Percentiles rank a stretch among this genome's conserved stretches.
Conservation (phyloP, 2,329 filamentous ascomycete genomes). For the Trichoderma atrobrunneum region DNA sequence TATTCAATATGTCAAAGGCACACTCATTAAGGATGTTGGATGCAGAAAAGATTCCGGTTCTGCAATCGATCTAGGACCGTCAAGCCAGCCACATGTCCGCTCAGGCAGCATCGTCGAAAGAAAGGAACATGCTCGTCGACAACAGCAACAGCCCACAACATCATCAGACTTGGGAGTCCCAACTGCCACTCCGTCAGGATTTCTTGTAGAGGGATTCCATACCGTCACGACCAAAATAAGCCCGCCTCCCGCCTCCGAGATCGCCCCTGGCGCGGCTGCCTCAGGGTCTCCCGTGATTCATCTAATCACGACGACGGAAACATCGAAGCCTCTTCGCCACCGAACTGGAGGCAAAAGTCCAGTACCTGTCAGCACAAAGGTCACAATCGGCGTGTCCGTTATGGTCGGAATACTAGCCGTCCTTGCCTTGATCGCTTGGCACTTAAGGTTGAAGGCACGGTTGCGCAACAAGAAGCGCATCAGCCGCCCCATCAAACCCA, state of each 20-base stretch:
- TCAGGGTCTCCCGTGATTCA: conserved; percentile 20
- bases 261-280: too few relatives aligned
- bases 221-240: not conserved
- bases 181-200: not conserved
- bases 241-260: not conserved
- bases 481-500: conserved; percentile 23
- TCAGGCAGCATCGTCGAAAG: not conserved
- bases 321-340: not conserved
- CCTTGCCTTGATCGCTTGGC: conserved; percentile 36
- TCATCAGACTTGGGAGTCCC: not conserved
- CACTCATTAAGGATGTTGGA: conserved; percentile 16
- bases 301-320: conserved; percentile 20
- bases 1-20: not conserved
- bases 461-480: not conserved
- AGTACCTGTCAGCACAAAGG: conserved; percentile 41
- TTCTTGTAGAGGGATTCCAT: not conserved
- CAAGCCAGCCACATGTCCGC: not conserved
- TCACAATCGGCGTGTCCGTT: conserved; percentile 45
- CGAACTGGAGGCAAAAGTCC: not conserved
- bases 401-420: conserved; percentile 40
- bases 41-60: conserved; percentile 28
- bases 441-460: conserved; percentile 32
- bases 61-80: conserved; percentile 23
- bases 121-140: not conserved
- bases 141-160: not conserved